Evolutionary conservation across 2,329 filamentous ascomycete genomes (phyloP).

Genomic region (Akanthomyces dipterigenus): DNA sequence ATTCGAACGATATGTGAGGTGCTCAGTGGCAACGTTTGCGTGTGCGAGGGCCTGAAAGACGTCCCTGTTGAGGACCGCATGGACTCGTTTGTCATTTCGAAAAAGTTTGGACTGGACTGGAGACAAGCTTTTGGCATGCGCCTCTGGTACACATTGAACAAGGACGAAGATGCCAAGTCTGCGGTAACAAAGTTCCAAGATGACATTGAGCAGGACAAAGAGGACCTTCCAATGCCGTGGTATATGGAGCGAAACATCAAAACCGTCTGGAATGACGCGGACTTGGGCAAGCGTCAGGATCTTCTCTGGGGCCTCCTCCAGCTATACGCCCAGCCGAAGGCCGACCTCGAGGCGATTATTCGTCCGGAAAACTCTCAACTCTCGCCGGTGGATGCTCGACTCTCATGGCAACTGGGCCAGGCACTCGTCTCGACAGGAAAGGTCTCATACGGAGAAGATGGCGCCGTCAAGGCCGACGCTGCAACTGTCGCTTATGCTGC

Average conservation of each 20-base stretch:
- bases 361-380: constrained; percentile 71
- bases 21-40: constrained; percentile 78
- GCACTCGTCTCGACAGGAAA: constrained; percentile 48
- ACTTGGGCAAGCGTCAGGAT: constrained; percentile 59
- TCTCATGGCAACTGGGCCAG: constrained; percentile 81
- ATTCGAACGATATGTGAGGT: constrained; percentile 86
- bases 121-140: constrained; percentile 86
- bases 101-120: constrained; percentile 85
- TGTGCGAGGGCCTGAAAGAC: constrained; percentile 68
- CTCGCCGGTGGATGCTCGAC: constrained; percentile 65
- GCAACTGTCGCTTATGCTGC: constrained; percentile 59
- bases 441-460: constrained; percentile 46
- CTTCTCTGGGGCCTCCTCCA: constrained; percentile 82
- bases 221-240: constrained; percentile 67
- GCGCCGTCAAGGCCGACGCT: constrained; percentile 56
- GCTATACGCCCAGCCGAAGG: constrained; percentile 59
- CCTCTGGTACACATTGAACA: constrained; percentile 75
- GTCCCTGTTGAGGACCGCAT: constrained; percentile 73
- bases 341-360: constrained; percentile 62
- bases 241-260: constrained; percentile 55
- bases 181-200: constrained; percentile 68
- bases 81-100: constrained; percentile 72
- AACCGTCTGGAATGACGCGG: constrained; percentile 53
- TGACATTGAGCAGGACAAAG: constrained; percentile 64
- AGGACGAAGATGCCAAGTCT: constrained; percentile 57